phyloP scores from a whole-genome alignment of 116 monocot species.

The Posidonia oceanica region DNA sequence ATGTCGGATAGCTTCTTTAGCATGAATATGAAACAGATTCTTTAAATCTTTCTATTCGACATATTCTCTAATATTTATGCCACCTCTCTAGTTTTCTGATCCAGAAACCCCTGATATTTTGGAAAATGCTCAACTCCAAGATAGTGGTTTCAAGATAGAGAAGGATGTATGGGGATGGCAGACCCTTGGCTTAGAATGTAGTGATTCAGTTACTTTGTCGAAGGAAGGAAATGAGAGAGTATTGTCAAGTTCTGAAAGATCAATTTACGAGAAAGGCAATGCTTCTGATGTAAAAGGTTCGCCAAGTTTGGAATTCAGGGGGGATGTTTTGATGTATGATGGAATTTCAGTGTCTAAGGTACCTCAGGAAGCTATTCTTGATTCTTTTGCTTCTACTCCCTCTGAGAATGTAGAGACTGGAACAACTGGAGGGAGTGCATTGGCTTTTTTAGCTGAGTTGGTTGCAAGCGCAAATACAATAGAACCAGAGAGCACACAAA shows the following conservation, averaged over 20 bases:
- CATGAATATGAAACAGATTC: neutral
- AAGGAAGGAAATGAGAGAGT: slow-evolving; percentile 3
- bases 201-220: neutral
- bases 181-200: neutral
- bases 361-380: neutral
- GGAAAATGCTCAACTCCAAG: slow-evolving; percentile 9
- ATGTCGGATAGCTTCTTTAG: neutral
- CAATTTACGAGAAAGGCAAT: neutral
- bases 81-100: slow-evolving; percentile 14
- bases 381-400: neutral
- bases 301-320: slow-evolving; percentile 2
- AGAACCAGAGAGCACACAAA: neutral
- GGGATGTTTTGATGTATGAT: slow-evolving; percentile 7
- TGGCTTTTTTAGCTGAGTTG: neutral
- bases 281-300: neutral
- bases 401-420: neutral
- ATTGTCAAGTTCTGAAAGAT: neutral
- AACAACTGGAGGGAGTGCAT: neutral
- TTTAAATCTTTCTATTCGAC: neutral
- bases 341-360: slow-evolving; percentile 5
- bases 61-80: slow-evolving; percentile 1
- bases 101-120: slow-evolving; percentile 9
- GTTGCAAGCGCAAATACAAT: neutral
- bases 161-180: slow-evolving; percentile 7
- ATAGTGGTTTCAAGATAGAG: slow-evolving; percentile 1